Evolutionary conservation across 306 rosid genomes (phyloP).

Genomic region (Ormosia emarginata): DNA sequence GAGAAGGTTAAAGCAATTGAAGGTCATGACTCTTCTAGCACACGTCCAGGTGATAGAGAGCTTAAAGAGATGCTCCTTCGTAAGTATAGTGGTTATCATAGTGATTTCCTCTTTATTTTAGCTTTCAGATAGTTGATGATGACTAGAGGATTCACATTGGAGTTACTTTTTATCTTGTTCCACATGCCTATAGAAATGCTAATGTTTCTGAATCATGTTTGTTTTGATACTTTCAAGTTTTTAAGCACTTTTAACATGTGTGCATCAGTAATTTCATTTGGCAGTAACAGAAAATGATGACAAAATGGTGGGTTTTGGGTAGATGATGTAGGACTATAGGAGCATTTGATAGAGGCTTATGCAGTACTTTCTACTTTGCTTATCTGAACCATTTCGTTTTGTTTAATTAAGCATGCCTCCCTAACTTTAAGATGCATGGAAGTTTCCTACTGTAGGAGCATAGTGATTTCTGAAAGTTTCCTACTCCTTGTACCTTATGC

Average conservation of each 20-base stretch:
- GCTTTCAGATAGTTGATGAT: not conserved
- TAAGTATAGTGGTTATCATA: constrained; percentile 70
- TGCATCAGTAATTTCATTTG: not conserved
- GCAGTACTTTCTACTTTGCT: not conserved
- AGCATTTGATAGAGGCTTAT: not conserved
- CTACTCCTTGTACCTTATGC: too few species aligned
- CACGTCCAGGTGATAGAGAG: constrained; percentile 35
- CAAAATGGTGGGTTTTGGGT: not conserved
- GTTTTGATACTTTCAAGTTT: not conserved
- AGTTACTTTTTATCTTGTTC: too few species aligned
- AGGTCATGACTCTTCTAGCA: constrained; percentile 16
- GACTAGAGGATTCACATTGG: not conserved
- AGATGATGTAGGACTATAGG: not conserved
- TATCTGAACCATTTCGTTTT: not conserved
- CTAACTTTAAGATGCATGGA: too few species aligned
- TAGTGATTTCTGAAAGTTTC: too few species aligned
- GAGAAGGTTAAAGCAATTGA: constrained; percentile 45
- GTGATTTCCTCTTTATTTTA: not conserved
- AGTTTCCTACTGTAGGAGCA: too few species aligned
- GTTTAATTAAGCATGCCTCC: not conserved
- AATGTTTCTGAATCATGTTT: not conserved
- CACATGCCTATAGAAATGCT: not conserved
- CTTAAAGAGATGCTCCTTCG: constrained; percentile 71
- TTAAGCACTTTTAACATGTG: not conserved
- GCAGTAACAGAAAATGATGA: not conserved